A percentile compares a stretch with the other conserved stretches of the same genome.
Evolutionary conservation across 1,284 basidiomycete genomes (phyloP).

Genomic region (Boletellus sp.): DNA sequence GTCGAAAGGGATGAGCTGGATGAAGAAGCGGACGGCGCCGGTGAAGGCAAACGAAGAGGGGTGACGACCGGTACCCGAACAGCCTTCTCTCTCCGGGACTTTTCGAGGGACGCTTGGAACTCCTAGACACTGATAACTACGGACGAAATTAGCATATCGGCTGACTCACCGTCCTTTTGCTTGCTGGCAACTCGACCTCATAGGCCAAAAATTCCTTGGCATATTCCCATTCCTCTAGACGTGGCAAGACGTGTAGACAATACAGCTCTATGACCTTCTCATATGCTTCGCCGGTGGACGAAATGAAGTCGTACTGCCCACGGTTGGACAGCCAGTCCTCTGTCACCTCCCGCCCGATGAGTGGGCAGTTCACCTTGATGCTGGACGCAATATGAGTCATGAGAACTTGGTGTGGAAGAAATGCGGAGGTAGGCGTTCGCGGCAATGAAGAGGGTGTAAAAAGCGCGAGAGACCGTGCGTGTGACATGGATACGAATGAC

Average conservation of each 20-base stretch:
- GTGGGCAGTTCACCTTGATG: constrained; percentile 60
- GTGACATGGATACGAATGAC: constrained; percentile 51
- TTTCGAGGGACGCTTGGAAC: constrained; percentile 40
- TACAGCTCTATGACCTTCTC: constrained; percentile 72
- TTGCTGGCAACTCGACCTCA: constrained; percentile 57
- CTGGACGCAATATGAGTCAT: constrained; percentile 66
- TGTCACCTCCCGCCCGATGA: constrained; percentile 58
- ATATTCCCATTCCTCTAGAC: constrained; percentile 74
- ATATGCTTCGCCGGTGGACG: constrained; percentile 51
- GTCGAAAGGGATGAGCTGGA: constrained; percentile 54
- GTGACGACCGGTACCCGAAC: constrained; percentile 9
- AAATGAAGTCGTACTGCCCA: constrained; percentile 34
- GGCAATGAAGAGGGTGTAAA: constrained; percentile 52
- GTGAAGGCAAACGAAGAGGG: constrained; percentile 30
- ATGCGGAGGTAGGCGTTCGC: constrained; percentile 45
- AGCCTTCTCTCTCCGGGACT: constrained; percentile 16
- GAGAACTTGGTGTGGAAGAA: constrained; percentile 65
- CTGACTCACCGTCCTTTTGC: constrained; percentile 51
- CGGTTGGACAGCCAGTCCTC: constrained; percentile 72
- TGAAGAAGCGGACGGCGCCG: constrained; percentile 40
- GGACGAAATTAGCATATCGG: background rate
- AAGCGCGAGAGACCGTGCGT: constrained; percentile 60
- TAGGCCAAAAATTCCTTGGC: constrained; percentile 69
- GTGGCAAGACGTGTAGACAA: constrained; percentile 66
- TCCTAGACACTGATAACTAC: constrained; percentile 33